Conservation (phyloP, 2,329 filamentous ascomycete genomes). For the Colletotrichum filicis region DNA sequence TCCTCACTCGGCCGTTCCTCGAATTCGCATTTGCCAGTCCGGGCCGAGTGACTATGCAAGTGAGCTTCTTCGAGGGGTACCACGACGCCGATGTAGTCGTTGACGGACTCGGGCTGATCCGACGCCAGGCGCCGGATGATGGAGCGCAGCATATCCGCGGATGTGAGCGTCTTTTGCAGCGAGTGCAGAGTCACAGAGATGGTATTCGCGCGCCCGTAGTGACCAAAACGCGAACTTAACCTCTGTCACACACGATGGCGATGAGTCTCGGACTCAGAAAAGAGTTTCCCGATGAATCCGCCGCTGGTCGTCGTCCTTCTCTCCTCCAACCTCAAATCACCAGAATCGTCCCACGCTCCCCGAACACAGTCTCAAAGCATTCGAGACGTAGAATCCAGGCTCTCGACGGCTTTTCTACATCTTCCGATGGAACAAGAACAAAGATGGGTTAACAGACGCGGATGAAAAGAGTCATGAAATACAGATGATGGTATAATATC, state of each 20-base stretch:
- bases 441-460: not conserved
- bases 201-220: not conserved
- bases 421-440: not conserved
- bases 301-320: not conserved
- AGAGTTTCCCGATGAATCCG: not conserved
- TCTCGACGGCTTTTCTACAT: not conserved
- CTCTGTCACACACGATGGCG: not conserved
- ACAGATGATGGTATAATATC: not conserved
- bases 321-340: not conserved
- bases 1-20: conserved; percentile 50
- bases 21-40: conserved; percentile 56
- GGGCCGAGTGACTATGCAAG: conserved; percentile 64
- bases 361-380: not conserved
- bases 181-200: not conserved
- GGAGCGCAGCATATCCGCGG: conserved; percentile 19
- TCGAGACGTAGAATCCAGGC: not conserved
- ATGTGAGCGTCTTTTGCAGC: not conserved
- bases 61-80: conserved; percentile 66
- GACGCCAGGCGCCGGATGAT: conserved; percentile 27
- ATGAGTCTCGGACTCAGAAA: not conserved
- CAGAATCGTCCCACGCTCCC: not conserved
- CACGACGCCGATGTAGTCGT: conserved; percentile 62
- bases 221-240: not conserved
- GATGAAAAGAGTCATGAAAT: too few relatives aligned
- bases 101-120: conserved; percentile 52